Base-by-base conservation (phyloP, 78 protist species). In the Dictyostelium purpureum region DNA sequence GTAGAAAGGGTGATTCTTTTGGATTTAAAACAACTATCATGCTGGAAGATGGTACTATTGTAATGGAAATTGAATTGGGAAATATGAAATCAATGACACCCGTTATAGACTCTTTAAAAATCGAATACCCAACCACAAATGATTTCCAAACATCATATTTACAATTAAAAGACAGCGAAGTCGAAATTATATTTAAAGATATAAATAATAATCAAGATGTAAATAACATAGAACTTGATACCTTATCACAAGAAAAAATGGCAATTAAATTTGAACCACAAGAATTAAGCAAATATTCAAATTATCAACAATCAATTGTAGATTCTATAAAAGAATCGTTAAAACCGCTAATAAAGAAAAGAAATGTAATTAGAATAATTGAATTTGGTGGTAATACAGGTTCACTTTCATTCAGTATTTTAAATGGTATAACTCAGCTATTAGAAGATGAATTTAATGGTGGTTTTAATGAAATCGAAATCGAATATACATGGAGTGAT, bases 401-500 rank as follows among this genome's bases (percentile, higher is more conserved):
- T 12, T 37, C 77, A 43, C 42, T 70, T 42, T 16, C 77, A 42
- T 10, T 14, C n/a, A n/a, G n/a, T n/a, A n/a, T n/a, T n/a, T 78
- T n/a, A 19, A 57, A 3, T 40, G 28, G 14, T 40, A 59, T n/a
- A 43, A 35, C 14, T 1, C 71, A 12, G 3, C n/a, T n/a, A n/a
- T n/a, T n/a, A n/a, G n/a, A n/a, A n/a, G n/a, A n/a, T n/a, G n/a
- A n/a, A n/a, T n/a, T n/a, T n/a, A n/a, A n/a, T n/a, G n/a, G n/a
- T n/a, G n/a, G n/a, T n/a, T n/a, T n/a, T n/a, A n/a, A 24, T 31
- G n/a, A 52, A 52, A 52, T 52, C 4, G 35, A 66, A 35, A 66
- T 78, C 12, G 87, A 63, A 38, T 78, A 63, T 31, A 78, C 87
- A 10, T 78, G 37, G 6, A 78, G 71, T 31, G 87, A 78, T 47